These are phyloP conservation scores for Dendrobium officinale DNA, from an alignment of 106 monocot species.

Conservation along the genomic window DNA sequence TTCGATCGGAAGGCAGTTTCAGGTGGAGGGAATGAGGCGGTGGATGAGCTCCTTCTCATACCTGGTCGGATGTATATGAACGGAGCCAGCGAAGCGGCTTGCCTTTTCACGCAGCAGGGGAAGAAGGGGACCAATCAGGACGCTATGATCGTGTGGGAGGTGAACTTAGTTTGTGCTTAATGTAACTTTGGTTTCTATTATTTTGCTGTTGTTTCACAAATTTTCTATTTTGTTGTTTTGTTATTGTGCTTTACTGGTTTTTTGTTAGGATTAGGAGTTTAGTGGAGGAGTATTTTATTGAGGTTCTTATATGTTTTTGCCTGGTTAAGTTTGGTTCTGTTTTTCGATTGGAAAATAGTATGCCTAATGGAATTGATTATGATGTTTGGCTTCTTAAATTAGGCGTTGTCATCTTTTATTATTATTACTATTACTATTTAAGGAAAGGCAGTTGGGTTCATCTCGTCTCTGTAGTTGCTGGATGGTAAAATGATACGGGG, in stretches of 20 bases:
- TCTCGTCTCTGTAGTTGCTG: background rate
- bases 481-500: background rate
- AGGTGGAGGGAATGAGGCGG: conserved; percentile 4
- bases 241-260: background rate
- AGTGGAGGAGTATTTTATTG: background rate
- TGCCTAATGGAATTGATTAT: background rate
- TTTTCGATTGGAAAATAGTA: background rate
- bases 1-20: background rate
- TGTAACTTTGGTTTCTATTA: background rate
- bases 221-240: background rate
- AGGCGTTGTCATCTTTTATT: background rate
- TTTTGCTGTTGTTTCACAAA: background rate
- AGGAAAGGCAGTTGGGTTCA: background rate
- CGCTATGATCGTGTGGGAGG: conserved; percentile 52
- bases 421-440: background rate
- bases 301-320: background rate
- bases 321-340: background rate
- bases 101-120: conserved; percentile 59
- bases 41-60: conserved; percentile 32
- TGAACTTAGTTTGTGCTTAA: conserved; percentile 1
- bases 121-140: conserved; percentile 47
- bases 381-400: background rate
- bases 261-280: background rate
- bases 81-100: conserved; percentile 35
- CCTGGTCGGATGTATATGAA: conserved; percentile 38